phyloP scores from a whole-genome alignment of 495 filamentous ascomycete species.

The Tuber magnatum region DNA sequence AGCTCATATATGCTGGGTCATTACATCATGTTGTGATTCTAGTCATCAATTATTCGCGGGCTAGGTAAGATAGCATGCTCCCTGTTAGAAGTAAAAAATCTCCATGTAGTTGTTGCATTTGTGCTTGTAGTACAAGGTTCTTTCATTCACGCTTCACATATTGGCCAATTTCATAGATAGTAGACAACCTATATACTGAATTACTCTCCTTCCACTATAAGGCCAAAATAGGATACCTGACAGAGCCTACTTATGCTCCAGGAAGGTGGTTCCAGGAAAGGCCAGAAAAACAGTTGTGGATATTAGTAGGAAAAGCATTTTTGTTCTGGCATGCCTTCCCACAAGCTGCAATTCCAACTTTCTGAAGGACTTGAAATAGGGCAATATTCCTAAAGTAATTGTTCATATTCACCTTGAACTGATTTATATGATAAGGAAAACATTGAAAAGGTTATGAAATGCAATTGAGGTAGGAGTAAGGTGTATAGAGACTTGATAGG shows the following conservation, averaged over 20 bases:
- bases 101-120: too few species aligned
- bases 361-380: not conserved
- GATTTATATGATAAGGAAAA: not conserved
- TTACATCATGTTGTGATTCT: too few species aligned
- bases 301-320: not conserved
- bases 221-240: not conserved
- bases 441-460: too few species aligned
- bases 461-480: not conserved
- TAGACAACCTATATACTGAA: not conserved
- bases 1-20: too few species aligned
- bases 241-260: not conserved
- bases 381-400: not conserved
- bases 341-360: not conserved
- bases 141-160: not conserved
- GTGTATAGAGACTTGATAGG: not conserved
- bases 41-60: slow-evolving; percentile 33
- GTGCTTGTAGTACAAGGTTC: not conserved
- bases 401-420: not conserved
- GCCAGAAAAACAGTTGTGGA: not conserved
- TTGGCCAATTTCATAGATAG: not conserved
- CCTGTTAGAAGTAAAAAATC: too few species aligned
- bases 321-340: not conserved
- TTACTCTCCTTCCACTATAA: not conserved
- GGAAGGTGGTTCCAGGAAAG: not conserved
- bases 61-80: not conserved